Percentiles rank a stretch among this genome's conserved stretches.
These are phyloP conservation scores for Jacaranda copaia DNA, from an alignment of 257 asterid species.

Conservation along the genomic window DNA sequence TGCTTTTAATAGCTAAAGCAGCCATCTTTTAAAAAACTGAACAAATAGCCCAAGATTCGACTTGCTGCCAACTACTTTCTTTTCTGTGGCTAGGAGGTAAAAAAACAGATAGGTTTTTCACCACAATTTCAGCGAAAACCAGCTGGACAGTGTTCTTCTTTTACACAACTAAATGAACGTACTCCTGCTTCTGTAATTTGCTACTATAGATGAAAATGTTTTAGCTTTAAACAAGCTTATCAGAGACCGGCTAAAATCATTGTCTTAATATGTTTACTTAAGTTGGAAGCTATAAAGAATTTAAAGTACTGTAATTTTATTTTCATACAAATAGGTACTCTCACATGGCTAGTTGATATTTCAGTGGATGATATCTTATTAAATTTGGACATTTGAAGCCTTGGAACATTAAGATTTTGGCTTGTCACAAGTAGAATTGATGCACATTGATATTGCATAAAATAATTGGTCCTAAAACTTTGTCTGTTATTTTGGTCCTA, in stretches of 20 bases:
- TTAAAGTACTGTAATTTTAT: conserved; percentile 1
- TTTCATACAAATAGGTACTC: neutral
- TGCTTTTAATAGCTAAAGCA: too few relatives aligned
- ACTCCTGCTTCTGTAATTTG: conserved; percentile 6
- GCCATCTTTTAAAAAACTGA: too few relatives aligned
- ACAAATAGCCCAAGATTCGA: too few relatives aligned
- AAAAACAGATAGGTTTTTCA: too few relatives aligned
- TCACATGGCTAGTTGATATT: conserved; percentile 14
- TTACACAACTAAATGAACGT: neutral
- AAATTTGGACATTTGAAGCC: conserved; percentile 13
- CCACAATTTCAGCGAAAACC: neutral
- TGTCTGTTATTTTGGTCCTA: conserved; percentile 32
- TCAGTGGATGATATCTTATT: conserved; percentile 6
- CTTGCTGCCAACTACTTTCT: too few relatives aligned
- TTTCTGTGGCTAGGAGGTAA: too few relatives aligned
- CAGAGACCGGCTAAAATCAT: neutral
- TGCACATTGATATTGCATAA: conserved; percentile 11
- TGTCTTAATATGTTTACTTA: neutral
- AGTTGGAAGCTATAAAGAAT: conserved; percentile 6
- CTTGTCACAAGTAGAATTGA: conserved; percentile 21
- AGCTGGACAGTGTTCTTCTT: neutral
- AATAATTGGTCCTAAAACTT: conserved; percentile 8
- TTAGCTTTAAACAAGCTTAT: neutral
- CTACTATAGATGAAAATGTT: neutral
- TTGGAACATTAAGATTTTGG: conserved; percentile 1